Evolutionary conservation across 78 protist species (phyloP).

Genomic region (Guillardia theta): DNA sequence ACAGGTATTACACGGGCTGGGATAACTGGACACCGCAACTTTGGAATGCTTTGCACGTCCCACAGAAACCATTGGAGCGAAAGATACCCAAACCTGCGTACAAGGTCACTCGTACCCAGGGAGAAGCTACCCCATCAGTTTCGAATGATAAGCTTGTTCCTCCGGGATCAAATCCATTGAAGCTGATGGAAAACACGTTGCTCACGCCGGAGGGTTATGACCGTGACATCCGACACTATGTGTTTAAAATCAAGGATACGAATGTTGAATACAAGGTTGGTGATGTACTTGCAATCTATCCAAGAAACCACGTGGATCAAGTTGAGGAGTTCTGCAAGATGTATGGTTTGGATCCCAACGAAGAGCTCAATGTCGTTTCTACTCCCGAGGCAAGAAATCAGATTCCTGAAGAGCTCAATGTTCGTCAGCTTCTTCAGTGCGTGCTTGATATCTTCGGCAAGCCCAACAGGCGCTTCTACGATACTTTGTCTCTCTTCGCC

Average conservation of each 20-base stretch:
- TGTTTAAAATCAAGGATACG: constrained; percentile 12
- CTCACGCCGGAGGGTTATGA: constrained; percentile 62
- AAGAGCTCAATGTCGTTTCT: not conserved
- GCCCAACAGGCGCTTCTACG: constrained; percentile 54
- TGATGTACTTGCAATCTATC: constrained; percentile 75
- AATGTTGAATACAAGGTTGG: constrained; percentile 63
- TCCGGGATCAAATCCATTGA: not conserved
- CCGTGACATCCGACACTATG: constrained; percentile 44
- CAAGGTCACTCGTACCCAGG: not conserved
- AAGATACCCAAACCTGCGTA: not conserved
- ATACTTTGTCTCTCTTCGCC: constrained; percentile 34
- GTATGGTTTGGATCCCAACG: constrained; percentile 45
- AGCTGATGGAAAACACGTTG: not conserved
- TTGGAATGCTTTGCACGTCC: not conserved
- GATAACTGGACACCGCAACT: not conserved
- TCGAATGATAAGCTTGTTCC: not conserved
- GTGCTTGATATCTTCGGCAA: constrained; percentile 58
- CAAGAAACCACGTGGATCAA: constrained; percentile 47
- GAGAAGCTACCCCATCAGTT: not conserved
- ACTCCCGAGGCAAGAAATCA: not conserved
- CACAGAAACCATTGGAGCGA: not conserved
- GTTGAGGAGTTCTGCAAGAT: constrained; percentile 58
- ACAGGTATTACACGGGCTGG: not conserved
- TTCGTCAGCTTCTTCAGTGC: constrained; percentile 28
- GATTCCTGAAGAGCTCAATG: not conserved